Evolutionary conservation across 225 moss, liverwort and hornwort species (phyloP).

Genomic region (Lunularia cruciata): DNA sequence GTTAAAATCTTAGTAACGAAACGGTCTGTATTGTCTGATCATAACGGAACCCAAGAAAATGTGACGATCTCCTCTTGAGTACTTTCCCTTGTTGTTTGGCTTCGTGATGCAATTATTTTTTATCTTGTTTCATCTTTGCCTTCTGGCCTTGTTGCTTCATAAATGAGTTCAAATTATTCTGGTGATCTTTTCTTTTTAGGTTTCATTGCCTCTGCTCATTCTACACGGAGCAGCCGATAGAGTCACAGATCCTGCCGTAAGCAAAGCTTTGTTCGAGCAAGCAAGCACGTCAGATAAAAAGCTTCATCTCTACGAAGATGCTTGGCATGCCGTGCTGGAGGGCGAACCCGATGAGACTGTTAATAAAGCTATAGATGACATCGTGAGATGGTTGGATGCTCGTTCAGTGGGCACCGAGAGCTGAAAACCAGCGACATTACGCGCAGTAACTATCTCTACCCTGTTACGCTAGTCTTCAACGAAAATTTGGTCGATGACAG

Average conservation of each 20-base stretch:
- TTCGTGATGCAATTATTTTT: too few relatives aligned
- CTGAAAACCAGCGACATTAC: background rate
- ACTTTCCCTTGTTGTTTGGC: too few relatives aligned
- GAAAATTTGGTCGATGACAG: too few relatives aligned
- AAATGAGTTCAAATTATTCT: too few relatives aligned
- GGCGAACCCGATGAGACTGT: conserved; percentile 79
- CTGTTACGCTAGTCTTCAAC: background rate
- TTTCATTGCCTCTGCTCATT: conserved; percentile 75
- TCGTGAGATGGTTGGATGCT: conserved; percentile 68
- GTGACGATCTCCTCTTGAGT: too few relatives aligned
- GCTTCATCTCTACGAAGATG: conserved; percentile 54
- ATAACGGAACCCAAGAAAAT: too few relatives aligned
- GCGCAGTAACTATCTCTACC: background rate
- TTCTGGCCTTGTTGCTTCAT: too few relatives aligned
- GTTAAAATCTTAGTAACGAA: too few relatives aligned
- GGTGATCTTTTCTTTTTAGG: conserved; percentile 48
- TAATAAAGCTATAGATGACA: conserved; percentile 52
- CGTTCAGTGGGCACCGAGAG: conserved; percentile 18
- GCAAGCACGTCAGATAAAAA: conserved; percentile 63
- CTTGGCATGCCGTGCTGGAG: conserved; percentile 78
- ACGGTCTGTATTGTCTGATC: too few relatives aligned
- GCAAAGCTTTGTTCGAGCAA: conserved; percentile 61
- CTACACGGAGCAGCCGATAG: conserved; percentile 72
- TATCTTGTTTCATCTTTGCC: too few relatives aligned
- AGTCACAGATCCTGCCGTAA: conserved; percentile 78